phyloP scores from a whole-genome alignment of 441 rosid species.

The Cnidoscolus chayamansa region DNA sequence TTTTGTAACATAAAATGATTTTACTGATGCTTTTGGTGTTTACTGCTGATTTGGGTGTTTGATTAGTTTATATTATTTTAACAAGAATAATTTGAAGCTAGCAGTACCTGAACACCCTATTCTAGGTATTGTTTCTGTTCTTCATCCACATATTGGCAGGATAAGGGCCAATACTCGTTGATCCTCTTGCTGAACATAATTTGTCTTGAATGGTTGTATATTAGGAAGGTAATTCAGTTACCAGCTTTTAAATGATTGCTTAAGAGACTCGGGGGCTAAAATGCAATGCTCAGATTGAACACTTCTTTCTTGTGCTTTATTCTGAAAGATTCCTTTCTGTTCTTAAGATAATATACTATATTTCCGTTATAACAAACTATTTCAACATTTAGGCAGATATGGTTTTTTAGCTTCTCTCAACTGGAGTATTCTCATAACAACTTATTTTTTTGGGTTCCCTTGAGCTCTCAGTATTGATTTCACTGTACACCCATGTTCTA shows the following conservation, averaged over 20 bases:
- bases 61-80: constrained; percentile 12
- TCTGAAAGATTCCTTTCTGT: not conserved
- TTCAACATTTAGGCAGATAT: not conserved
- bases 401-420: not conserved
- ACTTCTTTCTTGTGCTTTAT: not conserved
- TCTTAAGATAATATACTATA: not conserved
- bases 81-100: not conserved
- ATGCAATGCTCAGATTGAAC: not conserved
- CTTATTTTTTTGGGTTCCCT: not conserved
- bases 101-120: not conserved
- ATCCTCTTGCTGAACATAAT: not conserved
- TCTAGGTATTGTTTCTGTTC: not conserved
- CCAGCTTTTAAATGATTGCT: not conserved
- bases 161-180: not conserved
- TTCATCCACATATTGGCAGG: constrained; percentile 1
- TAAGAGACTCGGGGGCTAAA: not conserved
- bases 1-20: not conserved
- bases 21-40: not conserved
- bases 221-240: not conserved
- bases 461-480: not conserved
- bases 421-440: not conserved
- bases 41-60: constrained; percentile 6
- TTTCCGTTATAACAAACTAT: not conserved
- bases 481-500: not conserved
- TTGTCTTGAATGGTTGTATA: not conserved